Evolutionary conservation across 805 yeast genomes (phyloP).

Genomic region (Torulaspora delbrueckii): DNA sequence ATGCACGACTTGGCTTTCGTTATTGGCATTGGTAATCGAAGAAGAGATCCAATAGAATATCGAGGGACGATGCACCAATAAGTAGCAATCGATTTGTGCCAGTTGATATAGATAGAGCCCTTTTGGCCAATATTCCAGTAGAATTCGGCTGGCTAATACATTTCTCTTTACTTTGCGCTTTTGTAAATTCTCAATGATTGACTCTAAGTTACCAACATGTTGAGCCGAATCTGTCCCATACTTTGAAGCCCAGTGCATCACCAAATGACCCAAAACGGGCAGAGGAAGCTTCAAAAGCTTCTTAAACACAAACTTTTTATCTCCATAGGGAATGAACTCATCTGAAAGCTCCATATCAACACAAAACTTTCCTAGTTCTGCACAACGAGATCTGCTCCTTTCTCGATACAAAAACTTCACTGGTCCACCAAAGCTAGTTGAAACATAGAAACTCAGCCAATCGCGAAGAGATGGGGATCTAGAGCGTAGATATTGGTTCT

Average conservation of each 20-base stretch:
- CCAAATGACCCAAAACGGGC: constrained; percentile 18
- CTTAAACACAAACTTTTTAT: constrained; percentile 13
- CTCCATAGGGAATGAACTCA: constrained; percentile 18
- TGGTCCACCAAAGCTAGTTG: too few species aligned
- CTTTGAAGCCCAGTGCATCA: constrained; percentile 22
- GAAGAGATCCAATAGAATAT: constrained; percentile 37
- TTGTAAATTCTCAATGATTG: constrained; percentile 12
- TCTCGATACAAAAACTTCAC: not conserved
- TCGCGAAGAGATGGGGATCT: too few species aligned
- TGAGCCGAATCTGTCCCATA: constrained; percentile 12
- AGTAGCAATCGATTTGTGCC: constrained; percentile 66
- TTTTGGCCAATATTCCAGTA: constrained; percentile 23
- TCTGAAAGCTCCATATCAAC: constrained; percentile 17
- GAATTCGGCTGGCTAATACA: constrained; percentile 13
- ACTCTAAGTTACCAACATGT: not conserved
- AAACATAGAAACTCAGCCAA: too few species aligned
- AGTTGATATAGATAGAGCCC: constrained; percentile 44
- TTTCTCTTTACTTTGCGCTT: constrained; percentile 14
- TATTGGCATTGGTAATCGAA: constrained; percentile 26
- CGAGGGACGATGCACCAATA: constrained; percentile 54
- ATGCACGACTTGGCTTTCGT: constrained; percentile 30
- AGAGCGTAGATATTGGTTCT: too few species aligned
- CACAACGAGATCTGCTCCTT: not conserved
- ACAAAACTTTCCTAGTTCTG: not conserved
- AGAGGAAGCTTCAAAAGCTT: constrained; percentile 23